Evolutionary conservation across 176 grass and related monocot species (phyloP).

Genomic region (Calamus simplicifolius): DNA sequence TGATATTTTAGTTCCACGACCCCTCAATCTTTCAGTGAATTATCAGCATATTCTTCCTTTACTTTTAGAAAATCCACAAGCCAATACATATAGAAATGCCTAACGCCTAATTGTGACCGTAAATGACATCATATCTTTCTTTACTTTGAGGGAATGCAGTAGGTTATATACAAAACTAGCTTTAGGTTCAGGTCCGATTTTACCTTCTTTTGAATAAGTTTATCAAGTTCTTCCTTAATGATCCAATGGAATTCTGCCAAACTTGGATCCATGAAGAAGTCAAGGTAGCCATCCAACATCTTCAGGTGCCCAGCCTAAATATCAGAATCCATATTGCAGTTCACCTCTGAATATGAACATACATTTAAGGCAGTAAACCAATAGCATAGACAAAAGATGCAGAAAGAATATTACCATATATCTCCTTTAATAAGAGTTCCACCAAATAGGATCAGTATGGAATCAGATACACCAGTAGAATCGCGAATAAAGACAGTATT

Average conservation of each 20-base stretch:
- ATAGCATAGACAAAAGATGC: not conserved
- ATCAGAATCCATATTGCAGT: constrained; percentile 10
- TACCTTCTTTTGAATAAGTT: constrained; percentile 85
- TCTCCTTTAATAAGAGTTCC: constrained; percentile 60
- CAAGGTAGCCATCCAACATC: constrained; percentile 94
- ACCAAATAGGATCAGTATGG: constrained; percentile 84
- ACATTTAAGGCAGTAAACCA: no score
- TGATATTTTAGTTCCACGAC: no score
- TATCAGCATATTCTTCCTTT: no score
- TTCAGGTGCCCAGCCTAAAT: constrained; percentile 81
- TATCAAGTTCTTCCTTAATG: constrained; percentile 85
- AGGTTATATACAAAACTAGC: no score
- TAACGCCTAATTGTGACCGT: no score
- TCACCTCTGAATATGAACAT: no score
- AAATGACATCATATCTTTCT: no score
- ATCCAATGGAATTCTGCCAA: constrained; percentile 74
- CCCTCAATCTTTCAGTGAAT: no score
- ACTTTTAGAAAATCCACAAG: no score
- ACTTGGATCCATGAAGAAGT: constrained; percentile 96
- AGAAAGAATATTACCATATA: constrained; percentile 38
- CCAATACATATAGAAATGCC: no score
- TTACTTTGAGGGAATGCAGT: no score
- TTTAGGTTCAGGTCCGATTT: not conserved
- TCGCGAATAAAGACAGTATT: constrained; percentile 90
- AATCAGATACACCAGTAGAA: constrained; percentile 89